Percentiles rank a stretch among this genome's conserved stretches.
phyloP scores from a whole-genome alignment of 2,329 filamentous ascomycete genomes.

The Keithomyces neogunnii region DNA sequence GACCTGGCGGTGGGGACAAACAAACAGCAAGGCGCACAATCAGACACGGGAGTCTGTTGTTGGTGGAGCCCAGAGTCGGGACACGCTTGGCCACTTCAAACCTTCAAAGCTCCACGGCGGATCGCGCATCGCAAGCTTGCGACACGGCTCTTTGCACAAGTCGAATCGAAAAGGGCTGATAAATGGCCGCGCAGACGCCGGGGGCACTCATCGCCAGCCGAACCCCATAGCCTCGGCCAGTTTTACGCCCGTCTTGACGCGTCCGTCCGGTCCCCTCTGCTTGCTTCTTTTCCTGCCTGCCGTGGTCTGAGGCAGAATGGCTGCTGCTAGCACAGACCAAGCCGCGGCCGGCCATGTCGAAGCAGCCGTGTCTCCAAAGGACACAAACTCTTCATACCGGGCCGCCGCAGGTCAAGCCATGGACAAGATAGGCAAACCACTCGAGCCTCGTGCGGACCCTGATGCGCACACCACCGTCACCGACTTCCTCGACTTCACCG shows the following conservation, averaged over 20 bases:
- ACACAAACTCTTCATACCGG: slow-evolving; percentile 17
- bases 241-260: not conserved
- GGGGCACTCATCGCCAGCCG: not conserved
- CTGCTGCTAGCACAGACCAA: slow-evolving; percentile 17
- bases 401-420: slow-evolving; percentile 16
- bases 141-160: not conserved
- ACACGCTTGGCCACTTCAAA: not conserved
- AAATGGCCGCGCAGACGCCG: slow-evolving; percentile 10
- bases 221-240: not conserved
- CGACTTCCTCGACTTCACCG: slow-evolving; percentile 62
- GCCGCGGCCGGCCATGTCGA: slow-evolving; percentile 13
- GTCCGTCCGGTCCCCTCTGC: not conserved
- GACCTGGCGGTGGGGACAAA: too few species aligned
- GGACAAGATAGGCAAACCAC: slow-evolving; percentile 30
- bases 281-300: not conserved
- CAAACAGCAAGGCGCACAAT: not conserved
- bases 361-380: slow-evolving; percentile 19
- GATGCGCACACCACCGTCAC: slow-evolving; percentile 63
- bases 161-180: not conserved
- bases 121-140: slow-evolving; percentile 7
- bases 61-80: slow-evolving; percentile 1
- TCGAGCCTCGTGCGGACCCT: slow-evolving; percentile 50
- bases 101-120: not conserved
- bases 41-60: not conserved
- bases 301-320: slow-evolving; percentile 11